Evolutionary conservation across 1,139 yeast species (phyloP).

Genomic region (Saccharomyces hybrid): DNA sequence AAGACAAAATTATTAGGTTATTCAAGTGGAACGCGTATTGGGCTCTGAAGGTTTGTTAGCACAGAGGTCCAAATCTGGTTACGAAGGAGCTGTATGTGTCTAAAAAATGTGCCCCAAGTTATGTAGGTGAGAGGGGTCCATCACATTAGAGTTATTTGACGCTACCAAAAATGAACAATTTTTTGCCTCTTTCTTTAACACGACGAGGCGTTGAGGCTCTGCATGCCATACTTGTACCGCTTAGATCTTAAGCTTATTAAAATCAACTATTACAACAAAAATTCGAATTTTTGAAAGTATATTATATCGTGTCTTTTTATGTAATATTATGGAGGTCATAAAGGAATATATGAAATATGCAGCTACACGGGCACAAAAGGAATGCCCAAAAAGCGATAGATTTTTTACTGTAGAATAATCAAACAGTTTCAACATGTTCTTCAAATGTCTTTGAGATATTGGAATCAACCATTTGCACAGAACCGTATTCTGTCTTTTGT

Average conservation of each 20-base stretch:
- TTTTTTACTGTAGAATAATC: neutral
- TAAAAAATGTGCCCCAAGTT: too few relatives aligned
- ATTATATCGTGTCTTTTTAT: neutral
- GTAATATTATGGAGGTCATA: neutral
- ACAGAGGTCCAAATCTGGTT: too few relatives aligned
- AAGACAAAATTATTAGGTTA: too few relatives aligned
- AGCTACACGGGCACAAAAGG: neutral
- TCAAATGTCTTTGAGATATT: conserved; percentile 7
- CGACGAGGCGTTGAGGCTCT: too few relatives aligned
- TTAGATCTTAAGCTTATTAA: too few relatives aligned
- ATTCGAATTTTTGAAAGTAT: neutral
- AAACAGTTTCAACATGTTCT: conserved; percentile 7
- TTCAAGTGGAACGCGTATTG: too few relatives aligned
- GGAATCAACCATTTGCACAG: conserved; percentile 6
- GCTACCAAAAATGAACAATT: too few relatives aligned
- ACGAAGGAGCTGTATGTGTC: too few relatives aligned
- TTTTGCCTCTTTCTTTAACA: too few relatives aligned
- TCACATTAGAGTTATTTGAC: too few relatives aligned
- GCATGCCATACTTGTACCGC: neutral
- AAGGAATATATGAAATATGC: neutral
- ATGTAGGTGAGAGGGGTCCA: too few relatives aligned
- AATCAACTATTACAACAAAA: neutral
- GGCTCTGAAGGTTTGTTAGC: too few relatives aligned
- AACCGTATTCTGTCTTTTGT: conserved; percentile 5
- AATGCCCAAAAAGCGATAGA: neutral